Evolutionary conservation across 768 basidiomycete genomes (phyloP).

Genomic region (Lactifluus subvellereus): DNA sequence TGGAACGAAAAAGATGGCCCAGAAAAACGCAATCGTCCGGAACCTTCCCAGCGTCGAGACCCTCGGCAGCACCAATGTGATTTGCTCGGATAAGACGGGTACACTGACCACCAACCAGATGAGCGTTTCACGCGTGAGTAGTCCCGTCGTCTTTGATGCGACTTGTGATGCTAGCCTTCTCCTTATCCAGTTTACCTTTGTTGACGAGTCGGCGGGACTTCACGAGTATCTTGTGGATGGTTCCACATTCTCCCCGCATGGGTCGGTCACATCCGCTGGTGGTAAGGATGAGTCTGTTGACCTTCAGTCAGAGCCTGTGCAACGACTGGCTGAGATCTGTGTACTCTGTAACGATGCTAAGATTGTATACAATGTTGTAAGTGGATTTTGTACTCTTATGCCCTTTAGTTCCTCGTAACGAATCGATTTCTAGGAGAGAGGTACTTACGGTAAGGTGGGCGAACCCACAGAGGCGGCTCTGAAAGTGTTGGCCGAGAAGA

Average conservation of each 20-base stretch:
- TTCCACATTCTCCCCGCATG: slow-evolving; percentile 84
- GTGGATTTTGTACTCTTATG: slow-evolving; percentile 25
- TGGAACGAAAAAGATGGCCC: slow-evolving; percentile 98
- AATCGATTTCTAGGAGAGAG: slow-evolving; percentile 56
- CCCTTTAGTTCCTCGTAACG: slow-evolving; percentile 11
- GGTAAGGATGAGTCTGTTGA: slow-evolving; percentile 54
- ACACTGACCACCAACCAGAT: slow-evolving; percentile 96
- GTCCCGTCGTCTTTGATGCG: neutral
- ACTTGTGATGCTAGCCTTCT: neutral
- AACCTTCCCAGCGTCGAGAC: slow-evolving; percentile 97
- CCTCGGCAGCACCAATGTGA: slow-evolving; percentile 95
- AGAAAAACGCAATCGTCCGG: slow-evolving; percentile 96
- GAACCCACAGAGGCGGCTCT: slow-evolving; percentile 98
- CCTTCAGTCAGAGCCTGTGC: slow-evolving; percentile 62
- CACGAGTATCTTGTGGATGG: slow-evolving; percentile 82
- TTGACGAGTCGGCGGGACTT: slow-evolving; percentile 49
- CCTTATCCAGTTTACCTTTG: slow-evolving; percentile 59
- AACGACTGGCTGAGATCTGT: slow-evolving; percentile 85
- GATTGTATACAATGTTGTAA: slow-evolving; percentile 74
- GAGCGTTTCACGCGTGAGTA: slow-evolving; percentile 76
- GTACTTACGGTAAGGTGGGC: slow-evolving; percentile 74
- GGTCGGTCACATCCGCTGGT: slow-evolving; percentile 61
- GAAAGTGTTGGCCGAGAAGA: slow-evolving; percentile 91
- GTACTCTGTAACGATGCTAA: slow-evolving; percentile 95
- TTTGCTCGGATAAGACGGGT: slow-evolving; percentile 98